Evolutionary conservation across 371 early-diverging fungal genomes (phyloP), one percentile per base, ranked within the genome.

Genomic region (Smittium culicis): DNA sequence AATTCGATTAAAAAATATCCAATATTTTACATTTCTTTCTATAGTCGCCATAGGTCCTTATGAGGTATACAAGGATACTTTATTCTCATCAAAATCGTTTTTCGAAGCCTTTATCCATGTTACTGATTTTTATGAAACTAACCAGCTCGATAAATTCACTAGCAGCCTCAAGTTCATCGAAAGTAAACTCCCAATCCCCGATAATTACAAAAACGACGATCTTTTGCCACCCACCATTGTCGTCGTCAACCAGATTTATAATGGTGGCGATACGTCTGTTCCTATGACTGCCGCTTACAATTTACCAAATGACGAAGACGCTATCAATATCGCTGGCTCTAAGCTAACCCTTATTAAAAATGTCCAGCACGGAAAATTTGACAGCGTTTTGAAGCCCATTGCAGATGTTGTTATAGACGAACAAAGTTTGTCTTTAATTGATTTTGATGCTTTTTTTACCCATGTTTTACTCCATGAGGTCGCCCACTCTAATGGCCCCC

Each of bases 271-370:
- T 72, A 86, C 84, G 1, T 82, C 86, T 11, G 87, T 86, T 65
- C 85, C 87, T 66, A 76, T 82, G 79, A 88, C 87, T 0, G 88
- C 90, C 0, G 90, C 90, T n/a, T 90, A 87, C 73, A 90, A 90
- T 67, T 73, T 90, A 58, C 90, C 90, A 27, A 90, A 90, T 68
- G 89, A 90, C 65, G 89, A 90, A 79, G 83, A 81, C 8, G 88
- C 87, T 14, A 86, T 88, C 71, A 81, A 83, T 69, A 70, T 80
- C 17, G 88, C 80, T 11, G 90, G 90, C 0, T 86, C 88, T 66
- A 88, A 88, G 68, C 74, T 90, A 29, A 88, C 88, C 0, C 72
- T 90, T 64, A 90, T 90, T 72, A 88, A 88, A 77, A 90, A 89
- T 70, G 88, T 89, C 24, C 90, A 90, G 72, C 79, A 88, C 71